A percentile compares a stretch with the other conserved stretches of the same genome.
Conservation (phyloP, 2,329 filamentous ascomycete species). For the Colletotrichum sp. region DNA sequence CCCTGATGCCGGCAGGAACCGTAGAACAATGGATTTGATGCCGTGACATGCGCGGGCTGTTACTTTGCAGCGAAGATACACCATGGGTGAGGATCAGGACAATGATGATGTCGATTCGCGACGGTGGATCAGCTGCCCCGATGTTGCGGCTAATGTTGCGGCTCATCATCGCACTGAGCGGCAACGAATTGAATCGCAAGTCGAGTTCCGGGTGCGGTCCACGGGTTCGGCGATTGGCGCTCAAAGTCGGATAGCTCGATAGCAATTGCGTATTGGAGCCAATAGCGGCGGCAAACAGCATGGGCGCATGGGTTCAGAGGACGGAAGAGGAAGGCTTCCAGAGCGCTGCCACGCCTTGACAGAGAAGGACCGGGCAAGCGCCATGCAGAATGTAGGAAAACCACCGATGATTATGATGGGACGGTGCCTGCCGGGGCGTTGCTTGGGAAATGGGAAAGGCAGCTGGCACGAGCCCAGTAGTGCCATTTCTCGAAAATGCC, state of each 20-base stretch:
- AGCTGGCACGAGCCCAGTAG: neutral
- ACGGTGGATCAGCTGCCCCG: neutral
- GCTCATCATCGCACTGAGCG: neutral
- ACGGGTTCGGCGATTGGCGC: neutral
- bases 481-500: neutral
- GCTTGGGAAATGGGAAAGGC: neutral
- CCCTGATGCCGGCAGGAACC: neutral
- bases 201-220: neutral
- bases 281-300: neutral
- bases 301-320: neutral
- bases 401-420: neutral
- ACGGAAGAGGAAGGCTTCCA: conserved; percentile 13
- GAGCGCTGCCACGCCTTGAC: neutral
- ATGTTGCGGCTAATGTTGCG: neutral
- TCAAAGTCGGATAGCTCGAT: neutral
- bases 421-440: neutral
- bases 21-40: neutral
- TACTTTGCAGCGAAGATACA: neutral
- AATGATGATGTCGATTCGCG: neutral
- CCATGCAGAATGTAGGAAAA: neutral
- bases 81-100: neutral
- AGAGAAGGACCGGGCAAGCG: neutral
- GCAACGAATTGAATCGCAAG: neutral
- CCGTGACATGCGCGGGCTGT: neutral
- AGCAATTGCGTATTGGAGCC: neutral